Evolutionary conservation across 1,139 yeast genomes (phyloP).

Genomic region (Protomyces gravidus): DNA sequence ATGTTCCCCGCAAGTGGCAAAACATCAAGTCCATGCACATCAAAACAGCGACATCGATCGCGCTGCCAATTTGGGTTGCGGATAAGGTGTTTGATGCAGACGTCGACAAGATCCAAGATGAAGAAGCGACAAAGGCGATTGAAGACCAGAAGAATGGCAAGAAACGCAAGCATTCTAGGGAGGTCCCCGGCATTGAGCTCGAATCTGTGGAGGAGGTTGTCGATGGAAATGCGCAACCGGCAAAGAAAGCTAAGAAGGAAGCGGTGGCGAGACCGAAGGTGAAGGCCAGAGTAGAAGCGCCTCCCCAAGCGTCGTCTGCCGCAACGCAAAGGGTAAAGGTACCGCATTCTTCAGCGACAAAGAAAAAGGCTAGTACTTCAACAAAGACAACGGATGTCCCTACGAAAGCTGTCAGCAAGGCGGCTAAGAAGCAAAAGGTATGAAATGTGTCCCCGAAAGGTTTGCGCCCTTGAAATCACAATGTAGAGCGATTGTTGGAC

Average conservation of each 20-base stretch:
- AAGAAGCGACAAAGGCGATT: conserved; percentile 38
- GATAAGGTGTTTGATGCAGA: conserved; percentile 56
- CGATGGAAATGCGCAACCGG: conserved; percentile 3
- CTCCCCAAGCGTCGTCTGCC: too few relatives aligned
- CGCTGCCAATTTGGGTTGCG: conserved; percentile 73
- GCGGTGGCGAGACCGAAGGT: too few relatives aligned
- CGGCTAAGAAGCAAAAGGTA: background rate
- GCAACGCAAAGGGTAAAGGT: too few relatives aligned
- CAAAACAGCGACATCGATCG: conserved; percentile 69
- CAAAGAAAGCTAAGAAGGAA: conserved; percentile 1
- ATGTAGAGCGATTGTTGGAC: too few relatives aligned
- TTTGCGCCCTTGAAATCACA: too few relatives aligned
- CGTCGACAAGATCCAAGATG: conserved; percentile 35
- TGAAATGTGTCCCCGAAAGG: too few relatives aligned
- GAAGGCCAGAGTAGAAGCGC: too few relatives aligned
- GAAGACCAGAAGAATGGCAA: conserved; percentile 39
- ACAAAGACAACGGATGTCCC: too few relatives aligned
- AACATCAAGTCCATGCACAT: conserved; percentile 60
- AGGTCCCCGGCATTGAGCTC: conserved; percentile 27
- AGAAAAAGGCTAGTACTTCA: too few relatives aligned
- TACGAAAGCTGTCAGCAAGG: background rate
- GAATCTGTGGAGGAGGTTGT: conserved; percentile 17
- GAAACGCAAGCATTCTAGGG: conserved; percentile 36
- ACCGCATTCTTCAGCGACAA: too few relatives aligned
- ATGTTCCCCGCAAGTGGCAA: conserved; percentile 42